Conservation (phyloP, 2,329 filamentous ascomycete species). For the Paecilomyces dactylethromorphus region DNA sequence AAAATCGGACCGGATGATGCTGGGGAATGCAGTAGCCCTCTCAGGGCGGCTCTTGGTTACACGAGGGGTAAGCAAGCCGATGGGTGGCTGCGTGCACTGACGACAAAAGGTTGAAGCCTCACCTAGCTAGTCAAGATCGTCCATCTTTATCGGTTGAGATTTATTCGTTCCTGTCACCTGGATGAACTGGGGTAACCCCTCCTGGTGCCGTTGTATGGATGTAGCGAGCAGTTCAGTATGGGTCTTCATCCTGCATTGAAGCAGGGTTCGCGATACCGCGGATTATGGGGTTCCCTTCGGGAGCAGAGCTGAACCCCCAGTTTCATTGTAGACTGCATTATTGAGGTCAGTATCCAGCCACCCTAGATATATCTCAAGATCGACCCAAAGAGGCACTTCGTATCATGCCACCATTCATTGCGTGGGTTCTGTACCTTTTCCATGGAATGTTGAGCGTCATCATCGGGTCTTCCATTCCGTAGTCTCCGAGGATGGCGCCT, state of each 20-base stretch:
- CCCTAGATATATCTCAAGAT: too few species aligned
- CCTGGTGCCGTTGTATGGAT: too few species aligned
- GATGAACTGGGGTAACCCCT: too few species aligned
- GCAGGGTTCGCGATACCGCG: too few species aligned
- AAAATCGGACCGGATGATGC: neutral
- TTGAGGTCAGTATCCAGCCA: neutral
- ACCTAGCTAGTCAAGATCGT: neutral
- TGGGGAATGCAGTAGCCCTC: neutral
- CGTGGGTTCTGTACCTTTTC: neutral
- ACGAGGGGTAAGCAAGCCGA: neutral
- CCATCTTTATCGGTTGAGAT: neutral
- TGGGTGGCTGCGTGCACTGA: neutral
- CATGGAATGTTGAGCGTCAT: neutral
- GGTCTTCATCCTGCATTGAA: too few species aligned
- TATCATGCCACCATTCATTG: neutral
- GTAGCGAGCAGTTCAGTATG: too few species aligned
- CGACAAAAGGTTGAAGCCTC: neutral
- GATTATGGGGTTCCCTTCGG: too few species aligned
- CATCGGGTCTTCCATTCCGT: neutral
- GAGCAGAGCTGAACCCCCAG: too few species aligned
- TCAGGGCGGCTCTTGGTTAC: neutral
- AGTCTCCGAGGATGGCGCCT: neutral
- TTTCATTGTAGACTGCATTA: too few species aligned
- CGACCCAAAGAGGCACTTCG: too few species aligned
- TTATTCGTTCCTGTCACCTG: neutral